Conservation (phyloP, 139 green algal genomes). For the Nannochloris sp. region DNA sequence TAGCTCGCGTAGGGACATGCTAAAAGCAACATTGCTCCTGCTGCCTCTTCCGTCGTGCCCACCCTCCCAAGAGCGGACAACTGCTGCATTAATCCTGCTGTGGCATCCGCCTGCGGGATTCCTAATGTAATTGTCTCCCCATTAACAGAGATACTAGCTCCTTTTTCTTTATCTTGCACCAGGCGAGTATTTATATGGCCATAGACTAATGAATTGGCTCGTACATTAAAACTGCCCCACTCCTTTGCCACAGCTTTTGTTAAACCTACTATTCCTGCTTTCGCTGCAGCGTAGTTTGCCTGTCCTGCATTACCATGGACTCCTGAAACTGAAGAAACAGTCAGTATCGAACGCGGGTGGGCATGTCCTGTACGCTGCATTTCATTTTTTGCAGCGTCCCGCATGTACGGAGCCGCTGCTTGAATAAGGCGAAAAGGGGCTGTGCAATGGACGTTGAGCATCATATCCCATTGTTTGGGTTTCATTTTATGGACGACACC, state of each 20-base stretch:
- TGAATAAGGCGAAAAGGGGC: slow-evolving; percentile 72
- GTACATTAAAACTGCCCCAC: slow-evolving; percentile 74
- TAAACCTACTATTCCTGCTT: slow-evolving; percentile 65
- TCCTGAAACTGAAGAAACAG: slow-evolving; percentile 69
- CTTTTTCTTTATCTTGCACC: slow-evolving; percentile 49
- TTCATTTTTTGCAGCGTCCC: slow-evolving; percentile 63
- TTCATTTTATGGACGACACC: slow-evolving; percentile 77
- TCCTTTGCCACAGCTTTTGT: slow-evolving; percentile 74
- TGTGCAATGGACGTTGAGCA: slow-evolving; percentile 75
- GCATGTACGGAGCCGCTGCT: slow-evolving; percentile 56
- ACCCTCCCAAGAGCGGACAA: slow-evolving; percentile 54
- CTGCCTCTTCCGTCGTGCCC: slow-evolving; percentile 65
- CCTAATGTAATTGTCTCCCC: slow-evolving; percentile 59
- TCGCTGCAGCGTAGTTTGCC: slow-evolving; percentile 36
- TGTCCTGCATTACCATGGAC: slow-evolving; percentile 52
- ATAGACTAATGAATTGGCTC: slow-evolving; percentile 69
- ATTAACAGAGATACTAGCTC: slow-evolving; percentile 38
- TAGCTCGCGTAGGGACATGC: slow-evolving; percentile 42
- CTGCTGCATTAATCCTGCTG: slow-evolving; percentile 17
- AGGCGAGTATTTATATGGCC: slow-evolving; percentile 75
- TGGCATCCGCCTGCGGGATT: slow-evolving; percentile 45
- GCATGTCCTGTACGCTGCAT: slow-evolving; percentile 33
- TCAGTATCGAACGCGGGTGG: slow-evolving; percentile 63
- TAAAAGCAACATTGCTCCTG: slow-evolving; percentile 68
- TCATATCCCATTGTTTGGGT: slow-evolving; percentile 68